These are phyloP conservation scores for Fraxinus platypoda DNA, from an alignment of 305 asterid genomes.

Conservation along the genomic window DNA sequence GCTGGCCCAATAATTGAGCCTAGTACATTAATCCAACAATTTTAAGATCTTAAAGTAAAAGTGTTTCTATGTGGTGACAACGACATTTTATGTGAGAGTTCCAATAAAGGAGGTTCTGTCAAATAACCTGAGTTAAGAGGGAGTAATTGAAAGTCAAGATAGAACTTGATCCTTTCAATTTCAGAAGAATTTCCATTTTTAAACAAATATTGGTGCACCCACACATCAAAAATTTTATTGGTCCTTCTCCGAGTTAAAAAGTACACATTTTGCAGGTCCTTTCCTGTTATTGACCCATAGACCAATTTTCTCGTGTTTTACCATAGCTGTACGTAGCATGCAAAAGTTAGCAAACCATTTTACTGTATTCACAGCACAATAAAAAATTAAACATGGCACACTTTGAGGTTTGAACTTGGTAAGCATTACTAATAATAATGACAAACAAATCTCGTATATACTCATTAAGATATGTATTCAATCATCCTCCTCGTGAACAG, in stretches of 20 bases:
- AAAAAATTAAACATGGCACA: background rate
- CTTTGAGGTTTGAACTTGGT: background rate
- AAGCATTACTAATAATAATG: background rate
- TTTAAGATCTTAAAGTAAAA: background rate
- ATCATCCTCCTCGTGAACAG: background rate
- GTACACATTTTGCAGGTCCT: background rate
- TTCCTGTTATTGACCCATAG: background rate
- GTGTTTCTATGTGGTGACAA: background rate
- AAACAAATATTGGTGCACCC: background rate
- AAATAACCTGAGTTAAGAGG: background rate
- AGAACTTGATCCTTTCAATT: background rate
- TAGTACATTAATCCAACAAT: background rate
- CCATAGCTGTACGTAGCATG: background rate
- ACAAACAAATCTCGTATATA: background rate
- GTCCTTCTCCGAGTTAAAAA: background rate
- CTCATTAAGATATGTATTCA: background rate
- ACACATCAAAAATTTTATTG: background rate
- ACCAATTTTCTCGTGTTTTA: background rate
- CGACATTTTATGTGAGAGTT: background rate
- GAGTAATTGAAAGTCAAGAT: background rate
- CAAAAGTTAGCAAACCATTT: background rate
- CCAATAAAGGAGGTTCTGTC: background rate
- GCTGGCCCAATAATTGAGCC: background rate
- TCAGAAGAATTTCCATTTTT: background rate
- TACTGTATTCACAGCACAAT: background rate